Evolutionary conservation across 345 rosid species (phyloP).

Genomic region (Cochlearia excelsa): DNA sequence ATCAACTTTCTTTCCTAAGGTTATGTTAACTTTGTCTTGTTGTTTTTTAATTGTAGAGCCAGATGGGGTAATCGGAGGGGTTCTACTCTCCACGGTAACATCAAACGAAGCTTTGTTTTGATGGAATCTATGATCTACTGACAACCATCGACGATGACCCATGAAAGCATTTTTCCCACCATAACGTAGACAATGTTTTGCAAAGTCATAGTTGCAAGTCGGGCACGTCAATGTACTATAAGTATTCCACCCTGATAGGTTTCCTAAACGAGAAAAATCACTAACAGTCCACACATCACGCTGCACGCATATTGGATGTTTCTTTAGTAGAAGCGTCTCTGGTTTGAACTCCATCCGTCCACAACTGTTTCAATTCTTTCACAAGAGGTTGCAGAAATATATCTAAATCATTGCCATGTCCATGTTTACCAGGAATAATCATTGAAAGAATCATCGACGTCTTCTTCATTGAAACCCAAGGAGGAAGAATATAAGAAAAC

Average conservation of each 20-base stretch:
- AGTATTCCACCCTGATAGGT: neutral
- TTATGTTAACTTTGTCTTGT: no score
- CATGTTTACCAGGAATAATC: neutral
- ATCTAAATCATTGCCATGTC: no score
- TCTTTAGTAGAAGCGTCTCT: neutral
- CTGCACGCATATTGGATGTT: neutral
- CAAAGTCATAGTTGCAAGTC: neutral
- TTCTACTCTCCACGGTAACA: no score
- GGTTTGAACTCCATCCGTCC: no score
- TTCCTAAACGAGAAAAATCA: slow-evolving; percentile 1
- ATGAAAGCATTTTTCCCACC: neutral
- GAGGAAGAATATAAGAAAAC: slow-evolving; percentile 3
- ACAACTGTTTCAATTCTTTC: no score
- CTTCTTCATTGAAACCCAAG: neutral
- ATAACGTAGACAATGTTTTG: neutral
- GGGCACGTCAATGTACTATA: neutral
- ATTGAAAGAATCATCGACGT: slow-evolving; percentile 7
- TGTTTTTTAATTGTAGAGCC: no score
- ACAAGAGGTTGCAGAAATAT: no score
- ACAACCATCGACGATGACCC: neutral
- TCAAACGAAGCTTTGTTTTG: no score
- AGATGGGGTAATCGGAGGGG: no score
- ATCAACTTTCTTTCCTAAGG: no score
- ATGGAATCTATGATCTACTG: no score
- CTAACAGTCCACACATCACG: neutral